Base-by-base conservation (phyloP, 1,284 basidiomycete genomes). In the Microbotryum silenes-acaulis region DNA sequence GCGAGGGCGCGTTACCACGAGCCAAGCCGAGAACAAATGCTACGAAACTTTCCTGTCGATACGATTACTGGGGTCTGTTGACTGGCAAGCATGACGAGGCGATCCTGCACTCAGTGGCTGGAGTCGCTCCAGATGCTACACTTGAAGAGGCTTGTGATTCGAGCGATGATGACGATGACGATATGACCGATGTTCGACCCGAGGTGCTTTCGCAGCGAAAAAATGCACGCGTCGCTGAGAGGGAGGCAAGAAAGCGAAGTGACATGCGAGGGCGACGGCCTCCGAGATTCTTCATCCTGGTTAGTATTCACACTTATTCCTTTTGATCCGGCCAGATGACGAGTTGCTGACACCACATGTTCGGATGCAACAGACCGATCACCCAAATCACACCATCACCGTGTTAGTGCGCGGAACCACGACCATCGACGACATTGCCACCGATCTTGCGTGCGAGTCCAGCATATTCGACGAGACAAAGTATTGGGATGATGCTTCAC, bases 401-500 rank as follows among this genome's bases (percentile, higher is more conserved):
- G 60, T 74, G 5, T 68, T 72, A 0, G 62, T 74, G 10, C 70
- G 74, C 1, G 74, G 74, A 14, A 74, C 72, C 29, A 63, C 74
- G 20, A 67, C 58, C 8, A 56, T 74, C 18, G 73, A 73, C 37
- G 74, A 75, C 47, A 48, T 74, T 14, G 71, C 72, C 0, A 71
- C 72, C 29, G 73, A 75, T 57, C 65, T 75, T 7, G 74, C 73
- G 2, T 75, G 74, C 66, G 72, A 74, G 47, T 62, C 64, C 5
- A 62, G 70, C 18, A 27, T 14, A 5, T 65, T 65, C 47, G 56
- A 65, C 55, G 47, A 51, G 29, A 37, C 33, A 18, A 9, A 33
- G 18, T 65, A 54, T 51, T 65, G 63, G 63, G 63, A 65, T 46
- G 23, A 14, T 16, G 5, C 21, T 8, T 33, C 21, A n/a, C 29